Conservation (phyloP, 805 yeast species). For the Metschnikowia bowlesiae region DNA sequence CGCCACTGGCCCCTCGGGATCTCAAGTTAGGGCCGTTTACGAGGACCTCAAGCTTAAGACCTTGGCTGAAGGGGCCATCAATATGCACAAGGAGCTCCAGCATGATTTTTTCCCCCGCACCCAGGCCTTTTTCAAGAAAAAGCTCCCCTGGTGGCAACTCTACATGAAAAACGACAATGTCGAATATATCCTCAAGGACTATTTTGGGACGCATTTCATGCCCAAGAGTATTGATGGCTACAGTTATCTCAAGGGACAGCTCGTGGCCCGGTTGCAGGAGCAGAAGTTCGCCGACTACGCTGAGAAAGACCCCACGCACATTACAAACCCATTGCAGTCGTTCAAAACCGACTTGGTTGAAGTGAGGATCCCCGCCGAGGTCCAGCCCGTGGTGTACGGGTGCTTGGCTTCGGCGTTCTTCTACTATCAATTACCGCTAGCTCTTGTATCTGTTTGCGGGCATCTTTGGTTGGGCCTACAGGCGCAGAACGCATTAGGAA, state of each 20-base stretch:
- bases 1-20: conserved; percentile 12
- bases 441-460: conserved; percentile 26
- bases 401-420: conserved; percentile 26
- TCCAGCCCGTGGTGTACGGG: conserved; percentile 36
- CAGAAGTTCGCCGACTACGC: conserved; percentile 22
- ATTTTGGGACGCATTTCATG: conserved; percentile 33
- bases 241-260: conserved; percentile 35
- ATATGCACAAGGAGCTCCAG: conserved; percentile 36
- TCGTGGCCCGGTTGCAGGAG: conserved; percentile 26
- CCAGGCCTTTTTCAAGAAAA: conserved; percentile 24
- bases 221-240: conserved; percentile 34
- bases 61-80: conserved; percentile 25
- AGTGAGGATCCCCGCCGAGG: conserved; percentile 24
- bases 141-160: conserved; percentile 40
- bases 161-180: conserved; percentile 40
- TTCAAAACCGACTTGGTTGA: conserved; percentile 31
- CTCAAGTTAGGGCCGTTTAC: conserved; percentile 16
- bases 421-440: conserved; percentile 37
- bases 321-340: conserved; percentile 26
- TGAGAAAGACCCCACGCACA: conserved; percentile 4
- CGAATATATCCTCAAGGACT: conserved; percentile 40
- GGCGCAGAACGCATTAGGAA: conserved; percentile 29
- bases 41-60: conserved; percentile 21
- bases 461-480: conserved; percentile 33
- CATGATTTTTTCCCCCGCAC: conserved; percentile 30